Evolutionary conservation across 2,329 filamentous ascomycete genomes (phyloP).

Genomic region (Leptosphaerulina australis): DNA sequence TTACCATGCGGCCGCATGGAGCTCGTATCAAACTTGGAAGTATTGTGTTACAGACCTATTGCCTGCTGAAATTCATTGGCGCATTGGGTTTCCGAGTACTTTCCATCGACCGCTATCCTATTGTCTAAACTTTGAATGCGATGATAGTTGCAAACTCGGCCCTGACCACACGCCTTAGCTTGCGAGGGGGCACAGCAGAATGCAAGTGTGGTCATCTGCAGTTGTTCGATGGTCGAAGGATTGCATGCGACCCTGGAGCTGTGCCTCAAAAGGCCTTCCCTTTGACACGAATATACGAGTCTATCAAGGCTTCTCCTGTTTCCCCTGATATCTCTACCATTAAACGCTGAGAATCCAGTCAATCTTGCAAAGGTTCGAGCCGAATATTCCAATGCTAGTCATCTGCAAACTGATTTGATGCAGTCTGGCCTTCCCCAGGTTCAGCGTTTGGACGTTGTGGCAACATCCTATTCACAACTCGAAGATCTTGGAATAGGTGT

Average conservation of each 20-base stretch:
- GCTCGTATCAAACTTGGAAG: conserved; percentile 1
- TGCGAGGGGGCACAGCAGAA: conserved; percentile 12
- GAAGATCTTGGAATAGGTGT: background rate
- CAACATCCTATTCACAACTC: background rate
- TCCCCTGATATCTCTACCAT: background rate
- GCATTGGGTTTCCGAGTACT: background rate
- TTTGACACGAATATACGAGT: conserved; percentile 1
- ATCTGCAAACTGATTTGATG: background rate
- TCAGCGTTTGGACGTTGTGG: background rate
- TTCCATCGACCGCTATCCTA: conserved; percentile 3
- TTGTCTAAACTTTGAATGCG: conserved; percentile 2
- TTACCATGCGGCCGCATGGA: conserved; percentile 13
- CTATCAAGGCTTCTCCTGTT: background rate
- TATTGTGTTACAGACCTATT: conserved; percentile 5
- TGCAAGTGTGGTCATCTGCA: conserved; percentile 17
- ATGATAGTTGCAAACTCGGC: conserved; percentile 14
- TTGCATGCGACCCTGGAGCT: conserved; percentile 8
- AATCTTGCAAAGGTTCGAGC: background rate
- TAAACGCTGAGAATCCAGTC: background rate
- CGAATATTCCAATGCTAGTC: no score
- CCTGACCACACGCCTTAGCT: conserved; percentile 1
- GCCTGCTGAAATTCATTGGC: conserved; percentile 1
- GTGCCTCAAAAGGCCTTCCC: conserved; percentile 5
- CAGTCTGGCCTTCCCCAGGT: background rate
- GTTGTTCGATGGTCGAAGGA: background rate